Evolutionary conservation across 1,284 basidiomycete genomes (phyloP).

Genomic region (Tranzscheliella williamsii): DNA sequence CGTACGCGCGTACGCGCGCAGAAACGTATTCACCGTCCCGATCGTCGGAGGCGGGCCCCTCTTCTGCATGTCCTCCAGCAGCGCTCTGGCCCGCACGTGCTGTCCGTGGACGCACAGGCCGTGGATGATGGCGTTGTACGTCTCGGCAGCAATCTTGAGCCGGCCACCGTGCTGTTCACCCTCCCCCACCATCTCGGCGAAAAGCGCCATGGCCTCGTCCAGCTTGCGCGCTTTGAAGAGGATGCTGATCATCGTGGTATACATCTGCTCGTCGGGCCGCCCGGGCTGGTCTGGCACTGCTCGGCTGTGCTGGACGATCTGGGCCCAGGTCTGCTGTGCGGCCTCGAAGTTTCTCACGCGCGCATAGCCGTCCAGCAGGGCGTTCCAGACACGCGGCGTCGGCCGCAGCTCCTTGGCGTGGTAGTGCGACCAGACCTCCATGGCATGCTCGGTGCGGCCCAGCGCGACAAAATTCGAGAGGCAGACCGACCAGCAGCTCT

Average conservation of each 20-base stretch:
- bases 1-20: slow-evolving; percentile 37
- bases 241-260: slow-evolving; percentile 51
- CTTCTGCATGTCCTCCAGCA: slow-evolving; percentile 39
- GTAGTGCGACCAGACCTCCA: slow-evolving; percentile 37
- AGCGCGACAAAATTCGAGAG: slow-evolving; percentile 37
- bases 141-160: slow-evolving; percentile 29
- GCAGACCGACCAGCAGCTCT: slow-evolving; percentile 45
- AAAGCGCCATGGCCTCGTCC: slow-evolving; percentile 32
- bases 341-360: slow-evolving; percentile 27
- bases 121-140: slow-evolving; percentile 46
- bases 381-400: slow-evolving; percentile 41
- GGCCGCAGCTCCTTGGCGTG: slow-evolving; percentile 10
- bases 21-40: slow-evolving; percentile 49
- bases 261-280: slow-evolving; percentile 36
- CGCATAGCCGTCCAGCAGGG: slow-evolving; percentile 48
- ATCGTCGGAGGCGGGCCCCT: slow-evolving; percentile 41
- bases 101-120: slow-evolving; percentile 28
- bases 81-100: slow-evolving; percentile 15
- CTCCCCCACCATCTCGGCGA: slow-evolving; percentile 22
- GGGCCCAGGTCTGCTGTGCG: slow-evolving; percentile 36
- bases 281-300: background rate
- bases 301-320: slow-evolving; percentile 6
- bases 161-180: background rate
- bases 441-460: slow-evolving; percentile 32
- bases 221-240: slow-evolving; percentile 18